Base-by-base conservation (phyloP, 768 basidiomycete genomes). In the Megacollybia marginata region DNA sequence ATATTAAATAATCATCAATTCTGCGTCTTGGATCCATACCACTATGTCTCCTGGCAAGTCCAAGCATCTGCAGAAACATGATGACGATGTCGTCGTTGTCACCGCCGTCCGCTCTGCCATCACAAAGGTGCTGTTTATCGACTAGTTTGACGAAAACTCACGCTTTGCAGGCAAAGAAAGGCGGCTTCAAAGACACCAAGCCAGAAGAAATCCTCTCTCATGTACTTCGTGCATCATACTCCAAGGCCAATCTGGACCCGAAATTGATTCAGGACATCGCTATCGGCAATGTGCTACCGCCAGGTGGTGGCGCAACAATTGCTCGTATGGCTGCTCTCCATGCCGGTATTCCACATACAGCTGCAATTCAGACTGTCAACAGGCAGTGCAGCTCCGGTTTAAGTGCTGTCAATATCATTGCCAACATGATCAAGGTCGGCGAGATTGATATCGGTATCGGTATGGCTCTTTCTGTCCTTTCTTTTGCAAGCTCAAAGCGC, bases 381-480 rank as follows among this genome's bases (percentile, higher is more conserved):
- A 76, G 93, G 31, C 91, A 94, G 67, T 95, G 93, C 68, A 90
- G 89, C 1, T 87, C 83, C 35, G 92, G 92, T 36, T 73, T 96
- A 42, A 83, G 85, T 20, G 87, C 88, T 9, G 78, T 94, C 58
- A 82, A 79, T 65, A 80, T 83, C 61, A 85, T 95, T 55, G 88
- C 92, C 31, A 87, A 86, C 62, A 74, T 84, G 62, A 94, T 96
- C 58, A 62, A 67, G 15, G 64, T 76, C 2, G 88, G 90, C 1
- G 85, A 92, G 69, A 94, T 94, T 54, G 83, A 90, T 59, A 82
- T 93, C 56, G 92, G 92, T 42, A 88, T 95, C 47, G 92, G 90
- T 85, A 59, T 54, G 81, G 66, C 31, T 23, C 42, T 48, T 47
- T 38, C 9, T 46, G 42, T 45, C 46, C 33, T 38, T 48, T 34